phyloP scores from a whole-genome alignment of 2,329 filamentous ascomycete species.

The Nemania sp. region DNA sequence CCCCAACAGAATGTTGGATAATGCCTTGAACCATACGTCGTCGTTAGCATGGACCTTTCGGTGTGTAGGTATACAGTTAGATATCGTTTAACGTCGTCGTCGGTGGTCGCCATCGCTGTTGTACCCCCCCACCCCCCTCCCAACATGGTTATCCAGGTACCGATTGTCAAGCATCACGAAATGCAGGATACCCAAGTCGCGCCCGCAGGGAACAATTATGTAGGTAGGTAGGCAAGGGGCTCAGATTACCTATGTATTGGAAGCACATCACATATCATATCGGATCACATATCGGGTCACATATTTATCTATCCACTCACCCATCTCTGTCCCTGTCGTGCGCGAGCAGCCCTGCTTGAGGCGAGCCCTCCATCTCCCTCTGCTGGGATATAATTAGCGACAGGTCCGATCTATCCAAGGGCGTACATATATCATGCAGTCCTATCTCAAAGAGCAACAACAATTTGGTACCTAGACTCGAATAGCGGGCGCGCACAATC shows the following conservation, averaged over 20 bases:
- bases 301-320: no score
- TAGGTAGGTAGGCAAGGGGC: background rate
- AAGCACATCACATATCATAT: slow-evolving; percentile 16
- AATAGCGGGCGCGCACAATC: no score
- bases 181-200: slow-evolving; percentile 1
- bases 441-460: no score
- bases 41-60: background rate
- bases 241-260: slow-evolving; percentile 3
- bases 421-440: no score
- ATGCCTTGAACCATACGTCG: background rate
- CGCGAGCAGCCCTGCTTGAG: no score
- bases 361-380: no score
- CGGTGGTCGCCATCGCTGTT: background rate
- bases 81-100: background rate
- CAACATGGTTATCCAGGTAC: background rate
- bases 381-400: no score
- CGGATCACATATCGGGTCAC: no score
- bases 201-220: background rate
- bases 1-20: background rate
- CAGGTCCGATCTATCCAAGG: no score
- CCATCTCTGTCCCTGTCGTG: slow-evolving; percentile 11
- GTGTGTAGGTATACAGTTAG: no score
- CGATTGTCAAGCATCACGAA: background rate
- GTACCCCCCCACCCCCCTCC: background rate
- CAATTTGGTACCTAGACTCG: no score